Conservation (phyloP, 1,139 yeast genomes). For the Cylindricascospora bacillispora region DNA sequence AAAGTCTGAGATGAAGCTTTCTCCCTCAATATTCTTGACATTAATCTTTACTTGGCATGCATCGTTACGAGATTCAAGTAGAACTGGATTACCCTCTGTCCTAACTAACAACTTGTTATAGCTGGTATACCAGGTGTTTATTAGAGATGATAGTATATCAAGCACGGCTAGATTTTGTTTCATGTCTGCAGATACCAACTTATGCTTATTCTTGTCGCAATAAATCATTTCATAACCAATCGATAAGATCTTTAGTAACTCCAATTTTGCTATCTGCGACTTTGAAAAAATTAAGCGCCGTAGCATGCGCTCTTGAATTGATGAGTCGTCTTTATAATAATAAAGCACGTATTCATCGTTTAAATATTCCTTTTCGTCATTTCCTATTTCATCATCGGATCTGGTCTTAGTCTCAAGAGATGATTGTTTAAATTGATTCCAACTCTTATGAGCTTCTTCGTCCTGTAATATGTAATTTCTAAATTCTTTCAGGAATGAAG, state of each 20-base stretch:
- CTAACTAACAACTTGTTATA: conserved; percentile 37
- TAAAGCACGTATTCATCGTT: conserved; percentile 23
- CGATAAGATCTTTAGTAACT: conserved; percentile 64
- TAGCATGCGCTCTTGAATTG: conserved; percentile 4
- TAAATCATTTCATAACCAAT: conserved; percentile 77
- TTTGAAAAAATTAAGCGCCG: conserved; percentile 36
- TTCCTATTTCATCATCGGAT: neutral
- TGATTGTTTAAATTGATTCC: conserved; percentile 12
- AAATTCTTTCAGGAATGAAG: neutral
- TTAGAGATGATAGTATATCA: conserved; percentile 59
- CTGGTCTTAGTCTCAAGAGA: neutral
- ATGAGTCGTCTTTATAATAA: conserved; percentile 10
- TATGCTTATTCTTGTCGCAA: conserved; percentile 42
- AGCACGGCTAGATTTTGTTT: conserved; percentile 61
- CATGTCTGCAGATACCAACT: conserved; percentile 29
- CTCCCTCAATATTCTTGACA: conserved; percentile 41
- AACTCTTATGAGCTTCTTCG: conserved; percentile 23
- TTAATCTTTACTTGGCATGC: conserved; percentile 22
- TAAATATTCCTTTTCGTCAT: conserved; percentile 18
- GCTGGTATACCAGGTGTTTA: conserved; percentile 65
- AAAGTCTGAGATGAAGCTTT: conserved; percentile 67
- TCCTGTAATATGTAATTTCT: conserved; percentile 12
- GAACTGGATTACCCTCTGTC: conserved; percentile 32
- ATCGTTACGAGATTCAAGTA: conserved; percentile 10
- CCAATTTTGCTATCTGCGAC: conserved; percentile 69